Conservation (phyloP, 176 grass and related monocot species). For the Eragrostis curvula region DNA sequence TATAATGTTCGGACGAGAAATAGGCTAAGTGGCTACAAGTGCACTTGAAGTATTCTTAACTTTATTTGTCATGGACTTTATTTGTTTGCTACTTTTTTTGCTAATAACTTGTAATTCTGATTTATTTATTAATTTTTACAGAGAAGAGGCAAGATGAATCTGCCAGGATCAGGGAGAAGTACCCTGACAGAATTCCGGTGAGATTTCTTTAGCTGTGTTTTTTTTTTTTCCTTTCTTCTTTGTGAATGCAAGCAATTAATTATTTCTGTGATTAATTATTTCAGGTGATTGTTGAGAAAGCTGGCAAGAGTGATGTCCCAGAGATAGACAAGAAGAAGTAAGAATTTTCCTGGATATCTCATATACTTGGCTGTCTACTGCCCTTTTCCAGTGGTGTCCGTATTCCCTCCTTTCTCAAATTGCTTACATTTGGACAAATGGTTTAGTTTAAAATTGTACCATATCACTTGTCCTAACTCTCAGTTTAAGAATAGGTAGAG, state of each 20-base stretch:
- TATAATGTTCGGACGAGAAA: no score
- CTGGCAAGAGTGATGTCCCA: conserved; percentile 81
- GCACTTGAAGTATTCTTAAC: not conserved
- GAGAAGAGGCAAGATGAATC: conserved; percentile 85
- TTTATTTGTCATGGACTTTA: not conserved
- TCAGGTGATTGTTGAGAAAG: conserved; percentile 94
- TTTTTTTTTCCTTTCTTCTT: conserved; percentile 6
- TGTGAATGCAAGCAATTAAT: not conserved
- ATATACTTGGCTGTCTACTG: not conserved
- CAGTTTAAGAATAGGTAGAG: no score
- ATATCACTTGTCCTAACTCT: no score
- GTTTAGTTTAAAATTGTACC: no score
- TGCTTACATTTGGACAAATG: no score
- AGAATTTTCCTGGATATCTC: not conserved
- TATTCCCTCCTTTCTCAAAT: no score
- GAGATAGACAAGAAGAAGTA: conserved; percentile 97
- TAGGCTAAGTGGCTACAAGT: no score
- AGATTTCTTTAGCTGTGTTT: not conserved
- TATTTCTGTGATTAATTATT: conserved; percentile 30
- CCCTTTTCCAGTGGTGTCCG: conserved; percentile 1
- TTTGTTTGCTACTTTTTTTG: not conserved
- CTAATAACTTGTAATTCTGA: not conserved
- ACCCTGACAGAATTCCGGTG: conserved; percentile 87
- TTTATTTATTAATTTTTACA: conserved; percentile 37
- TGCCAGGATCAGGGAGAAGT: conserved; percentile 84